A percentile compares a stretch with the other conserved stretches of the same genome.
Evolutionary conservation across 495 filamentous ascomycete species (phyloP).

Genomic region (Aspergillus kassunensis): DNA sequence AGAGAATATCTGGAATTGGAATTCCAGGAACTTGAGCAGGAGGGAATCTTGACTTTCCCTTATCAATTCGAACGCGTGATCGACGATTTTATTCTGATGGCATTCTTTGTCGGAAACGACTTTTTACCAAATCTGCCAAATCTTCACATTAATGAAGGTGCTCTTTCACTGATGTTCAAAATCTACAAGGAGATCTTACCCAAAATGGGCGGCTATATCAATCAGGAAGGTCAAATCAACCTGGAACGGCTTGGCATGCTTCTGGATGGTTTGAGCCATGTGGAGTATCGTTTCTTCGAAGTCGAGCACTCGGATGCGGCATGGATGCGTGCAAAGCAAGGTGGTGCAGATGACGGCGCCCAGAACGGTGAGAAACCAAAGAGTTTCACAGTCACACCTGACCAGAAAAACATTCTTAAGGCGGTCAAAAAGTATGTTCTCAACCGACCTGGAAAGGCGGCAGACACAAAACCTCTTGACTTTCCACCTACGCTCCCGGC

Average conservation of each 20-base stretch:
- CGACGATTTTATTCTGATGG: constrained; percentile 99
- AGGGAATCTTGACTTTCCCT: constrained; percentile 67
- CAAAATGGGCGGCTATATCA: constrained; percentile 91
- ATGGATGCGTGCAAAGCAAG: constrained; percentile 82
- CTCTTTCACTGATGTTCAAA: constrained; percentile 92
- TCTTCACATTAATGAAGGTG: constrained; percentile 97
- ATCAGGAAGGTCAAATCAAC: constrained; percentile 89
- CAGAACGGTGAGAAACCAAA: constrained; percentile 60
- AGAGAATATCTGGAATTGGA: constrained; percentile 95
- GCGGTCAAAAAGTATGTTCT: constrained; percentile 76
- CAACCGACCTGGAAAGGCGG: constrained; percentile 48
- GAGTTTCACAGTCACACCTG: constrained; percentile 66
- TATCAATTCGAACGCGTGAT: constrained; percentile 97
- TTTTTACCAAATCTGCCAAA: constrained; percentile 96
- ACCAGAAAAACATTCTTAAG: constrained; percentile 78
- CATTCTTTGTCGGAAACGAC: constrained; percentile 99
- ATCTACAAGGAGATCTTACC: constrained; percentile 90
- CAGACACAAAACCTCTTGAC: constrained; percentile 53
- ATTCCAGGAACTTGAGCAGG: constrained; percentile 85
- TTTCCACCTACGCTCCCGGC: constrained; percentile 73
- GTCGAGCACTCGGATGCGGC: constrained; percentile 78
- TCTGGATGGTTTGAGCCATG: constrained; percentile 74
- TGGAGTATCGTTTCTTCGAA: constrained; percentile 90
- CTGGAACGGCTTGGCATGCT: constrained; percentile 72
- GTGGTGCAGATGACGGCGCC: constrained; percentile 38